phyloP scores from a whole-genome alignment of 331 rosid species.

The Malus hybrid region DNA sequence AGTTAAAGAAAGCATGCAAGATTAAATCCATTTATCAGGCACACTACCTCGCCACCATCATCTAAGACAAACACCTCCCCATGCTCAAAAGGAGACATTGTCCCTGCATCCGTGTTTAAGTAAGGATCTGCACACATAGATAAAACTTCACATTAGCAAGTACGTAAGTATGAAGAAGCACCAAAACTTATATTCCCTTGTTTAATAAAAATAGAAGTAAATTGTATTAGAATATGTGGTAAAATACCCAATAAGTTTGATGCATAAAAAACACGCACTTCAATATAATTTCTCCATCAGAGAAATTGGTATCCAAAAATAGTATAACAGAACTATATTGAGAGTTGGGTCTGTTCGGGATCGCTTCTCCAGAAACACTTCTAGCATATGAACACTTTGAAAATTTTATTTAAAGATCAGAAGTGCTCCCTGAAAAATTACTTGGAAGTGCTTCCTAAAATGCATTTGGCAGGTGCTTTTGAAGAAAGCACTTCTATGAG shows the following conservation, averaged over 20 bases:
- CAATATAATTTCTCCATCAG: neutral
- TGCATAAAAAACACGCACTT: neutral
- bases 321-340: neutral
- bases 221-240: neutral
- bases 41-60: slow-evolving; percentile 84
- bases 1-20: neutral
- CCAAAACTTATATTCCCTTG: neutral
- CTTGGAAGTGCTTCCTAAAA: too few species aligned
- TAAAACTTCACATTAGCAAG: slow-evolving; percentile 9
- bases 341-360: too few species aligned
- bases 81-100: slow-evolving; percentile 90
- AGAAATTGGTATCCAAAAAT: neutral
- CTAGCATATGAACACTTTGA: too few species aligned
- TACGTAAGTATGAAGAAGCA: neutral
- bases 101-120: slow-evolving; percentile 82
- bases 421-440: too few species aligned
- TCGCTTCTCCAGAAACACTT: too few species aligned
- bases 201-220: neutral
- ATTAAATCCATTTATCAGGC: neutral
- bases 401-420: too few species aligned
- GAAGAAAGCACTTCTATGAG: too few species aligned
- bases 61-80: slow-evolving; percentile 87
- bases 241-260: neutral
- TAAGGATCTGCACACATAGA: slow-evolving; percentile 59
- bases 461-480: too few species aligned